Conservation (phyloP, 2,329 filamentous ascomycete species). For the Elsinoe perseae region DNA sequence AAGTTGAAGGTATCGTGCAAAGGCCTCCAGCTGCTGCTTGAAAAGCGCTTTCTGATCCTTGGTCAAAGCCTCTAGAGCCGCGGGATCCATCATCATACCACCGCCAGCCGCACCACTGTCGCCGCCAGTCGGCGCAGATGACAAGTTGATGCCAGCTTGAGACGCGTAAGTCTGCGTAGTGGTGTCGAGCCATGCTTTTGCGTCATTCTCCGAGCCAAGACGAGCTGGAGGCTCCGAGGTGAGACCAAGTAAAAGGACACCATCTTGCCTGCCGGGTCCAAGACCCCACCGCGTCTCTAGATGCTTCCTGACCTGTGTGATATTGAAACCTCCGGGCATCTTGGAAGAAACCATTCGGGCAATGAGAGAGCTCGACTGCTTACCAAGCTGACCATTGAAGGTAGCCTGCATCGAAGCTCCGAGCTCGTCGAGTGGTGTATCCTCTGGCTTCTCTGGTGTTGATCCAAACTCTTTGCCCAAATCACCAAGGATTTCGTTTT, state of each 20-base stretch:
- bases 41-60: conserved; percentile 94
- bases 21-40: conserved; percentile 95
- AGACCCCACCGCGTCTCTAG: conserved; percentile 91
- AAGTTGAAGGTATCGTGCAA: conserved; percentile 93
- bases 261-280: conserved; percentile 78
- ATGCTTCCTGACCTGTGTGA: conserved; percentile 90
- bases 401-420: conserved; percentile 93
- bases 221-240: conserved; percentile 88
- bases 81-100: conserved; percentile 99
- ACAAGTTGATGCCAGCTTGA: conserved; percentile 73
- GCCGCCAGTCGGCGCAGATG: conserved; percentile 61
- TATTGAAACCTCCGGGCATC: conserved; percentile 99
- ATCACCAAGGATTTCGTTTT: conserved; percentile 97
- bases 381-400: conserved; percentile 97
- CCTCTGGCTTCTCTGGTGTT: conserved; percentile 96
- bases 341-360: conserved; percentile 95
- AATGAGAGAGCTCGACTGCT: conserved; percentile 88
- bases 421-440: conserved; percentile 90
- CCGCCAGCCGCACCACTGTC: conserved; percentile 63
- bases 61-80: conserved; percentile 89
- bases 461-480: conserved; percentile 97
- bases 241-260: conserved; percentile 75
- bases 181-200: conserved; percentile 85
- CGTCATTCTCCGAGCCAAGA: conserved; percentile 81
- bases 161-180: conserved; percentile 83